Base-by-base conservation (phyloP, 202 grass and related monocot genomes). In the Setaria viridis region DNA sequence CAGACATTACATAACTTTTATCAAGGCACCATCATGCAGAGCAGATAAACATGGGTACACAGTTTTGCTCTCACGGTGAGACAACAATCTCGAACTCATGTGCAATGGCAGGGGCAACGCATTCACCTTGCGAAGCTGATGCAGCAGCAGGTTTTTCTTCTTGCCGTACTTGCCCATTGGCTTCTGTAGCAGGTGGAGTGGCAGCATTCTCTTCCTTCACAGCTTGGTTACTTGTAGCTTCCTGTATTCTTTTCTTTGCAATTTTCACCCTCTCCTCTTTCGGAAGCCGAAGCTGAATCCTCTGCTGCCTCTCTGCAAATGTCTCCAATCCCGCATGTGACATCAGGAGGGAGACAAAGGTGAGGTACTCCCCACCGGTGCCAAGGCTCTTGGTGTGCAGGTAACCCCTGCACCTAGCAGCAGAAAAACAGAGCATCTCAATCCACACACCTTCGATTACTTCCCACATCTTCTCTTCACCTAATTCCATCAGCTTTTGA, bases 351-450 rank as follows among this genome's bases (percentile, higher is more conserved):
- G 4, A 11, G 3, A 75, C 72, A 17, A 75, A 56, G 30, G 72
- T 37, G 14, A 75, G 72, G 49, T 34, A 55, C 72, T 57, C 72
- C 9, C 72, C 72, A 1, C 72, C 72, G 0, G 32, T 9, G 71
- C 48, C 49, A 5, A 74, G 71, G 25, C 49, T 49, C 1, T 74
- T 74, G 49, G 71, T 29, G 14, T 74, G 71, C 47, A 74, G 12
- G 4, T 54, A 74, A 0, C 71, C 71, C 7, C 49, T 53, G 48
- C 71, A 49, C 14, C 25, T 47, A 9, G 46, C 7, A 9, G 70
- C 69, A 49, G 69, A 46, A 32, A 47, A 72, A 6, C 69, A 72
- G 12, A 73, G 42, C 70, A 74, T 74, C 71, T 74, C 71, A 7
- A 48, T 11, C 72, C 72, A 76, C 3, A 76, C 50, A 11, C 33